phyloP scores from a whole-genome alignment of 345 rosid species.

The Citrus mangshanensis region DNA sequence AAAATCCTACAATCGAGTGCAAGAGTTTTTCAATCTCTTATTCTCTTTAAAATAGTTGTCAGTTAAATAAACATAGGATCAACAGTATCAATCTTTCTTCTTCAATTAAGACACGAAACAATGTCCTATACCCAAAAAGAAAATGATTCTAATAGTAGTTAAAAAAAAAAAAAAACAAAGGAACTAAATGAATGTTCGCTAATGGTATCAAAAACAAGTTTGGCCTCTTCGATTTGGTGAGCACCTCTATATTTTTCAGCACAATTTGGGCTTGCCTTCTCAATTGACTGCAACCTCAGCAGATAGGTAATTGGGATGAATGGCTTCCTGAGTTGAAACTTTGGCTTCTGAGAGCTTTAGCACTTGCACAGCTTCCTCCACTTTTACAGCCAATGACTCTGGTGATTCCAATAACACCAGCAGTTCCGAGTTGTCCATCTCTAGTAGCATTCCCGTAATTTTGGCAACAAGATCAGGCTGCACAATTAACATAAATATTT shows the following conservation, averaged over 20 bases:
- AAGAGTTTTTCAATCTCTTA: too few species aligned
- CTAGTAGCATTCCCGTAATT: conserved; percentile 80
- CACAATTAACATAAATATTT: not conserved
- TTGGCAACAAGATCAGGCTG: conserved; percentile 76
- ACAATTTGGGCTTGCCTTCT: conserved; percentile 4
- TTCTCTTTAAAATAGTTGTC: too few species aligned
- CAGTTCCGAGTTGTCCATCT: conserved; percentile 72
- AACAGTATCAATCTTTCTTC: too few species aligned
- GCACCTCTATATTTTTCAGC: not conserved
- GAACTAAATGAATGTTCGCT: not conserved
- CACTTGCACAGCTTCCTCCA: conserved; percentile 50
- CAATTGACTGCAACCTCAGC: conserved; percentile 21
- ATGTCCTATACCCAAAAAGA: too few species aligned
- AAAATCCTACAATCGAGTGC: too few species aligned
- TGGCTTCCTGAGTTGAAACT: conserved; percentile 33
- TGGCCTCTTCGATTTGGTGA: not conserved
- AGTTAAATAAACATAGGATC: too few species aligned
- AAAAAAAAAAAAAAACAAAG: too few species aligned
- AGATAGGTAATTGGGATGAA: conserved; percentile 38
- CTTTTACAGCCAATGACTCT: conserved; percentile 48
- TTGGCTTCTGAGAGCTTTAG: conserved; percentile 39
- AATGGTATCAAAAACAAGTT: not conserved
- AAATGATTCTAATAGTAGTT: not conserved
- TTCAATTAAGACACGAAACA: too few species aligned
- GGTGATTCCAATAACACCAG: conserved; percentile 62